Base-by-base conservation (phyloP, 2,329 filamentous ascomycete genomes). In the Grosmannia serpens region DNA sequence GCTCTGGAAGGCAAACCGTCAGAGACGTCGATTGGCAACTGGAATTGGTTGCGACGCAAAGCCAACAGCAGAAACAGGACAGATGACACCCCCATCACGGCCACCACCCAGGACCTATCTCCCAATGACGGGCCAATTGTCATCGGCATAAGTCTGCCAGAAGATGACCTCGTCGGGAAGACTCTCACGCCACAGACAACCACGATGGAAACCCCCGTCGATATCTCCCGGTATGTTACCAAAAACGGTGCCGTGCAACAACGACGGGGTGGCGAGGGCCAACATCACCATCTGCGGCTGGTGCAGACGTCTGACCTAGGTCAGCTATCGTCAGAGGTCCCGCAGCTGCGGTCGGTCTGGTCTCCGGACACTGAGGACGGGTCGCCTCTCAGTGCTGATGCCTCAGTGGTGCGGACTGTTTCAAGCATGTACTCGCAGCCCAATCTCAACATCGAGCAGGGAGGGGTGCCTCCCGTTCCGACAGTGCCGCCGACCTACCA, bases 121-220 rank as follows among this genome's bases (percentile, higher is more conserved):
- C 86, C 87, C 0, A 81, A 79, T 59, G 83, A 87, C 64, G 77
- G 83, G n/a, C 84, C 84, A 1, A 90, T 90, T 60, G 78, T 87
- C 49, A 90, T 89, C 63, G 86, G 86, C 15, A 83, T 90, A 55
- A 79, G 81, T 17, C 73, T 89, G 52, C 81, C 86, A 2, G 79
- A 82, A 17, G 77, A 80, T 52, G 71, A 74, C 38, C 62, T 74
- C 31, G 70, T 66, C 64, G 72, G 69, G 47, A 79, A 70, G 65
- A 75, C 73, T 64, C 71, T 79, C 66, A 80, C 76, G 58, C 79
- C 79, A n/a, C 74, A 78, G 50, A 81, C 75, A 3, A 74, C 75
- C 20, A 68, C 72, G 10, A 66, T 75, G 29, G 70, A 73, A 54
- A 74, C 72, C 2, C 73, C 73, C 4, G 63, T 69, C 27, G 74